phyloP scores from a whole-genome alignment of 805 yeast genomes.

The Pichia exigua region DNA sequence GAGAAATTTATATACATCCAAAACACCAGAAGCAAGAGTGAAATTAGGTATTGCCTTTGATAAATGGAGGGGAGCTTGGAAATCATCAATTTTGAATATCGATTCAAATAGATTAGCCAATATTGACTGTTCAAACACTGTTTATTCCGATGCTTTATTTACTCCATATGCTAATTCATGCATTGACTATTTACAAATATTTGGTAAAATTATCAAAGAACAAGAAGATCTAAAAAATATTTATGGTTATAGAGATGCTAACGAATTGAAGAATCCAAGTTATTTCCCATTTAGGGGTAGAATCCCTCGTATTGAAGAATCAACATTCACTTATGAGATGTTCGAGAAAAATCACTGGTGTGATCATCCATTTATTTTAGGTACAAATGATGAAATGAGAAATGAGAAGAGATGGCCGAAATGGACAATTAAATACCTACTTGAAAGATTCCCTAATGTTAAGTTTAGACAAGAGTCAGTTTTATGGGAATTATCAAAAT shows the following conservation, averaged over 20 bases:
- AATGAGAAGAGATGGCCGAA: constrained; percentile 45
- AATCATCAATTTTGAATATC: constrained; percentile 44
- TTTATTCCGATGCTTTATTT: constrained; percentile 73
- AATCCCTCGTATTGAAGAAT: constrained; percentile 48
- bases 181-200: constrained; percentile 46
- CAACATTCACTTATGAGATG: constrained; percentile 31
- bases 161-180: constrained; percentile 80
- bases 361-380: constrained; percentile 49
- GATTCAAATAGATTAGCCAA: constrained; percentile 20
- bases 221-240: constrained; percentile 26
- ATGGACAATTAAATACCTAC: constrained; percentile 50
- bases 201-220: constrained; percentile 41
- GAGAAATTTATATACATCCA: constrained; percentile 49
- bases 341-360: constrained; percentile 37
- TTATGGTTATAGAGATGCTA: constrained; percentile 10
- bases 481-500: constrained; percentile 62
- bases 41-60: constrained; percentile 10
- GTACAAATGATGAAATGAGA: constrained; percentile 12
- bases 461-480: constrained; percentile 80
- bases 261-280: constrained; percentile 4
- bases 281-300: constrained; percentile 23
- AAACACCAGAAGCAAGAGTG: constrained; percentile 6
- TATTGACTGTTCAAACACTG: constrained; percentile 35
- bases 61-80: constrained; percentile 78
- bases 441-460: constrained; percentile 47